Evolutionary conservation across 129 eudicot genomes (phyloP), one percentile per base, ranked within the genome.

Genomic region (Artemisia tridentata): DNA sequence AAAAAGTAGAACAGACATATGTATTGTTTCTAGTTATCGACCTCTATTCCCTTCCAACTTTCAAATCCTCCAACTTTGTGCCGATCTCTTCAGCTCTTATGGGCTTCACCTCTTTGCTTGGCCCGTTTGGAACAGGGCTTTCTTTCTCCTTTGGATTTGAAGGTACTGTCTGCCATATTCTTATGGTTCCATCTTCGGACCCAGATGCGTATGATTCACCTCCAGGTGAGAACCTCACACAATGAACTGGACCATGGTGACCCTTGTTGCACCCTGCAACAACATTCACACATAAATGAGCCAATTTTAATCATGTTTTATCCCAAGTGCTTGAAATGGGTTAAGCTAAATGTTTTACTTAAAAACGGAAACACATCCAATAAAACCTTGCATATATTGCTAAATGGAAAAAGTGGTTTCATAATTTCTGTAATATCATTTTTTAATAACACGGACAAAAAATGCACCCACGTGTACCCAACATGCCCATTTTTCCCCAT

Each of bases 211-310:
- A 88, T 7, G 96, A 86, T 53, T 86, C 96, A 43, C 96, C 96
- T 20, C 84, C 91, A 0, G 96, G 96, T 5, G 96, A 74, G 71
- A 86, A 88, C 10, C 96, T 72, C 72, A 88, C 84, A 27, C 96
- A 88, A 50, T 88, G 96, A 15, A 88, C 96, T 11, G 96, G 96
- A 75, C 96, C 96, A 58, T 88, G 96, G 80, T 88, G 96, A 51
- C 96, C 96, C 82, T 88, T 88, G 84, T 88, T 88, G 76, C 91
- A 86, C 58, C 84, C 96, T 88, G 58, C 83, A 78, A n/a, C 57
- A 63, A 25, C 2, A 48, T 41, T 25, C 34, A 66, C 38, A 67
- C 10, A 21, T 25, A 43, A 38, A 38, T 7, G 11, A 7, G 45
- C 45, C 45, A 2, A 38, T 38, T 38, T 38, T 0, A 38, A 7